Evolutionary conservation across 495 filamentous ascomycete species (phyloP), one percentile per base, ranked within the genome.

Genomic region (Poronia punctata): DNA sequence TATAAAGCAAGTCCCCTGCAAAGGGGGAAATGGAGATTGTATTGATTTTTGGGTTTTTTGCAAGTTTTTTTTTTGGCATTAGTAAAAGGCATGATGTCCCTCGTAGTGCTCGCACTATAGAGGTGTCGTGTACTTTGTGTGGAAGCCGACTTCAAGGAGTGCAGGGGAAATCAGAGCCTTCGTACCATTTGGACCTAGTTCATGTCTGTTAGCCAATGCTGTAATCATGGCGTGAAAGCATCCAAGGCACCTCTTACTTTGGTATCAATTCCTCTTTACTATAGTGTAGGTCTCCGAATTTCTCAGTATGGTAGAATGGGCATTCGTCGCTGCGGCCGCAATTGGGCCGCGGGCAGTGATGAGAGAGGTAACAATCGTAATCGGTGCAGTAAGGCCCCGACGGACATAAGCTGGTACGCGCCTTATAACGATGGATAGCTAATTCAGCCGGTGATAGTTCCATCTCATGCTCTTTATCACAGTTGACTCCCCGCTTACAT

Each of bases 381-480:
- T 59, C 55, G 42, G 36, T 46, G 20, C 55, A 59, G 37, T 48
- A 49, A 1, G 55, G 55, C 2, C 55, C 55, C 19, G 44, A 35
- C 2, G 55, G 55, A 38, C 55, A 59, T 36, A 59, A 44, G 39
- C 55, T 59, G 28, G 55, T 59, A 38, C 55, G 43, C 12, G 55
- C 55, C 37, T 59, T 59, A 37, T 59, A 59, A 41, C 55, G 55
- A 31, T 59, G 55, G 21, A 59, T 59, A 19, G 55, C 52, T 12
- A 59, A 44, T 35, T 59, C 55, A 9, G 52, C 36, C 5, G 19
- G 28, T 2, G 52, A 56, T 37, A 59, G 49, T n/a, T 59, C 52
- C 18, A 50, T 42, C 17, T 59, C 55, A 17, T 59, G 55, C 16
- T 43, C 49, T 29, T 59, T 59, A 31, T 59, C 55, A 31, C 55